Base-by-base conservation (phyloP, 345 rosid species). In the Draba incana region DNA sequence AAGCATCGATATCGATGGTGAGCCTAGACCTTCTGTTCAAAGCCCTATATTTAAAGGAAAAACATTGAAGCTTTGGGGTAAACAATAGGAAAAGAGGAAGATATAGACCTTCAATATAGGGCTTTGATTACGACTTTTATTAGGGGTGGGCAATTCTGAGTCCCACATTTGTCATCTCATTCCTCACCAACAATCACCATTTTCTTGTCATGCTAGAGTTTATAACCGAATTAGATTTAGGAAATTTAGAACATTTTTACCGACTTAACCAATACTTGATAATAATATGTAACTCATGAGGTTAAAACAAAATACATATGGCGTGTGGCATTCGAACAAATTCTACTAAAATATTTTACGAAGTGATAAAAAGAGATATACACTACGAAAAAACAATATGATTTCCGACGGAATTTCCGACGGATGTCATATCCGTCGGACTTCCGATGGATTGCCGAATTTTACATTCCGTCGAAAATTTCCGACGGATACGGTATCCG, bases 51-150 rank as follows among this genome's bases (percentile, higher is more conserved):
- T 11, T 16, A 47, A 44, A 62, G 20, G 23, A 47, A 70, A 44
- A 70, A 14, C 46, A 31, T 31, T 20, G 27, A 64, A 55, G 47
- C 12, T 28, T 39, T 46, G 37, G 51, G 70, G 39, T 54, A 35
- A 71, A 66, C 4, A 54, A 25, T 14, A 10, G 4, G 39, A 35
- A 45, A 33, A 23, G 8, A 68, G 14, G 30, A 15, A 30, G 27
- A 54, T 4, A 41, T n/a, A n/a, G n/a, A n/a, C n/a, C n/a, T n/a
- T n/a, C n/a, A n/a, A n/a, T n/a, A n/a, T n/a, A n/a, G n/a, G n/a
- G n/a, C 80, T 62, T 76, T 70, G 67, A 76, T 52, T 47, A 57
- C 20, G 66, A 75, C 74, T 75, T 56, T 56, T 20, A 15, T 31
- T 68, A 54, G 50, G 54, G 55, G 14, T 73, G 55, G 54, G 15